Evolutionary conservation across 139 green algal species (phyloP).

Genomic region (Eudorina sp.): DNA sequence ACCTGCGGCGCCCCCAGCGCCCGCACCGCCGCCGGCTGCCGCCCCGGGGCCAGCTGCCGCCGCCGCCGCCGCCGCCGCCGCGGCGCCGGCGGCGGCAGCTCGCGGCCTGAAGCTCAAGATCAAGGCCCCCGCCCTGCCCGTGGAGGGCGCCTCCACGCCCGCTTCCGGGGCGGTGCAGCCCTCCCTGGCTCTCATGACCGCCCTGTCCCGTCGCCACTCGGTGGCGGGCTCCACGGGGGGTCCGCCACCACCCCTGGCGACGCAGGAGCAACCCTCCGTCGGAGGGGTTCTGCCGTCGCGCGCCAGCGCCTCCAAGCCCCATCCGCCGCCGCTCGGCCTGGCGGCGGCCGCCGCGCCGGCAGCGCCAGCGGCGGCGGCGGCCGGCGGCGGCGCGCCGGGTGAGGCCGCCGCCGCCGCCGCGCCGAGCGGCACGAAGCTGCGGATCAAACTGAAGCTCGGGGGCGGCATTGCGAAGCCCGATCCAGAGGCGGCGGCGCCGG

Average conservation of each 20-base stretch:
- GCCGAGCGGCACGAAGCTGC: neutral
- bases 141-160: neutral
- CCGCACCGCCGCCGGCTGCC: neutral
- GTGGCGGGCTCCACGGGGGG: constrained; percentile 26
- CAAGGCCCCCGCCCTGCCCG: neutral
- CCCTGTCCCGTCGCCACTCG: neutral
- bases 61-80: neutral
- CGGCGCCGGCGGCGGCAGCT: neutral
- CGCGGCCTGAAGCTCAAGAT: neutral
- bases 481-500: neutral
- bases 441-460: neutral
- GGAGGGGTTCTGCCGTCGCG: neutral
- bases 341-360: neutral
- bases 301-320: neutral
- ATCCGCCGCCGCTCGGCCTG: neutral
- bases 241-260: neutral
- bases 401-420: neutral
- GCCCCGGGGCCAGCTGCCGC: neutral
- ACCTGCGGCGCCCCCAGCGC: neutral
- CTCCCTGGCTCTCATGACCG: neutral
- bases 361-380: neutral
- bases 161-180: neutral
- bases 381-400: neutral
- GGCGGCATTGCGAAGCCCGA: neutral
- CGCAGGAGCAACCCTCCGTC: neutral